Evolutionary conservation across 1,139 yeast genomes (phyloP).

Genomic region (Lizanozyma gosingica): DNA sequence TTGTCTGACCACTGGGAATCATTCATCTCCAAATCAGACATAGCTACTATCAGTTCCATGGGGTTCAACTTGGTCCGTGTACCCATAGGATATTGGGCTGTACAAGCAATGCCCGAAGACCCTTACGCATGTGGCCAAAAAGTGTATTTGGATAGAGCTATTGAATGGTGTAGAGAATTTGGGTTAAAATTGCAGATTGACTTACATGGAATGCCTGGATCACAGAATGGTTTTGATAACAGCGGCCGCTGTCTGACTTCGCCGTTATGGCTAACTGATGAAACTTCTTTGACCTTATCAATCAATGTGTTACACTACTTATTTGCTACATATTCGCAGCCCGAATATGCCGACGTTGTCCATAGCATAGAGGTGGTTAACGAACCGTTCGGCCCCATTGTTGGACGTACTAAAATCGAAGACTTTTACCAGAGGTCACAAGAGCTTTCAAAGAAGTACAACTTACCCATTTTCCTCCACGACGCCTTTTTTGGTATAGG

Average conservation of each 20-base stretch:
- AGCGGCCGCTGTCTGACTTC: conserved; percentile 45
- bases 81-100: conserved; percentile 67
- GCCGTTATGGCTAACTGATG: conserved; percentile 44
- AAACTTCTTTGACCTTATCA: conserved; percentile 34
- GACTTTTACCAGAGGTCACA: conserved; percentile 36
- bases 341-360: conserved; percentile 37
- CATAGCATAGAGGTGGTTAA: conserved; percentile 57
- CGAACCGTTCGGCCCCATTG: conserved; percentile 46
- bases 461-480: conserved; percentile 44
- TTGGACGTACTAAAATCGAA: conserved; percentile 29
- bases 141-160: conserved; percentile 42
- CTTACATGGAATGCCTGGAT: conserved; percentile 59
- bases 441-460: conserved; percentile 24
- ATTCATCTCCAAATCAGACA: conserved; percentile 48
- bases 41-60: conserved; percentile 31
- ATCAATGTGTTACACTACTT: conserved; percentile 34
- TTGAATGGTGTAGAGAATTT: conserved; percentile 43
- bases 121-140: conserved; percentile 55
- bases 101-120: conserved; percentile 36
- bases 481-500: conserved; percentile 49
- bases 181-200: conserved; percentile 53
- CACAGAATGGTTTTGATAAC: conserved; percentile 67
- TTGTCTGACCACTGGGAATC: conserved; percentile 44
- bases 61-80: conserved; percentile 57
- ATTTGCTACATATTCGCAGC: conserved; percentile 34